These are phyloP conservation scores for Xylaria sp. DNA, from an alignment of 2,329 filamentous ascomycete species.

Conservation along the genomic window DNA sequence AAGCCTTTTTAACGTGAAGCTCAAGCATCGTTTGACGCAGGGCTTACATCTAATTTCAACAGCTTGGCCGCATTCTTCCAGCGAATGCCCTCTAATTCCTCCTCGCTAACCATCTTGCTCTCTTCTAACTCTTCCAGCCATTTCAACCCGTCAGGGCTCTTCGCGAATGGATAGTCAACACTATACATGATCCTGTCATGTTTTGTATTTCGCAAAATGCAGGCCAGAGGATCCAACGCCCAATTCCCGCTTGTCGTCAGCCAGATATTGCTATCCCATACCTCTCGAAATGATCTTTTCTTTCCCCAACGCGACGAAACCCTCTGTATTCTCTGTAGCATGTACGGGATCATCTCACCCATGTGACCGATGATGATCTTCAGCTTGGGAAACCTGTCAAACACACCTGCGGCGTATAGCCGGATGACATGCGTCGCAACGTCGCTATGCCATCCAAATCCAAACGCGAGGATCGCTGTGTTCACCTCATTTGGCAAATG, in stretches of 20 bases:
- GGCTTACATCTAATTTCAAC: constrained; percentile 11
- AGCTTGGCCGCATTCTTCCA: constrained; percentile 33
- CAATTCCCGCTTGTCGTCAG: constrained; percentile 66
- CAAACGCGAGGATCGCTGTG: constrained; percentile 38
- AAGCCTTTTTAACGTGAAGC: background rate
- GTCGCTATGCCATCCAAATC: constrained; percentile 52
- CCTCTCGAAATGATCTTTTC: constrained; percentile 54
- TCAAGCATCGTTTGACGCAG: background rate
- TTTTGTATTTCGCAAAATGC: constrained; percentile 55
- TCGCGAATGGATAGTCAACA: constrained; percentile 66
- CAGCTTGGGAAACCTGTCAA: constrained; percentile 51
- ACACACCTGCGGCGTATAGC: constrained; percentile 44
- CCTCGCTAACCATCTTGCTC: constrained; percentile 59
- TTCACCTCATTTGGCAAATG: constrained; percentile 48
- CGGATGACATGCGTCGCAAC: constrained; percentile 50
- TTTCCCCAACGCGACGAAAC: constrained; percentile 28
- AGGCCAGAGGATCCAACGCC: constrained; percentile 58
- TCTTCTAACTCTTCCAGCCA: constrained; percentile 60
- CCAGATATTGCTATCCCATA: constrained; percentile 67
- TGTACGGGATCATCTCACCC: constrained; percentile 63
- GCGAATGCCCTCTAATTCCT: constrained; percentile 55
- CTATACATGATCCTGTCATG: constrained; percentile 65
- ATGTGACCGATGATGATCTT: constrained; percentile 55
- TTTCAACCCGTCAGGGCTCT: constrained; percentile 58
- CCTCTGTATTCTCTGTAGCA: constrained; percentile 57